Percentiles rank a stretch among this genome's conserved stretches.
Conservation (phyloP, 192 early-diverging fungal genomes). For the Lobulomyces angularis region DNA sequence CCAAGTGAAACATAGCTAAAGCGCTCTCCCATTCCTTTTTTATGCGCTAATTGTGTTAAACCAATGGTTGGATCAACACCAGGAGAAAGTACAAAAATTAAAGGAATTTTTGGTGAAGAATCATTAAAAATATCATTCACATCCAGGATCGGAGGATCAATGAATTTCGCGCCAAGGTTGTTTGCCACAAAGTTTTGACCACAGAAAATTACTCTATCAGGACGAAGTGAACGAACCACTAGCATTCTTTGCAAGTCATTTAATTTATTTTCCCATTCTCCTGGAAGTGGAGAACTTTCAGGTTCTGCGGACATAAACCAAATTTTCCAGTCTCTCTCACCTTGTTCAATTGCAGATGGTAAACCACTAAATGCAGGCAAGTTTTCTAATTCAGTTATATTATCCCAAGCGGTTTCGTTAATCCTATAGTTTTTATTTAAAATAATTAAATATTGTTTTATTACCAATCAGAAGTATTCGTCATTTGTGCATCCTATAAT, state of each 20-base stretch:
- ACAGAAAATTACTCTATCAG: slow-evolving; percentile 48
- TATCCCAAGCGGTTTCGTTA: slow-evolving; percentile 44
- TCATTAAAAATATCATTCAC: slow-evolving; percentile 41
- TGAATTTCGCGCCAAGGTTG: slow-evolving; percentile 44
- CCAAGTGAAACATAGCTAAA: slow-evolving; percentile 50
- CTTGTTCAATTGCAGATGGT: slow-evolving; percentile 45
- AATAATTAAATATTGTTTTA: slow-evolving; percentile 6
- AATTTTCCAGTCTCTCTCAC: slow-evolving; percentile 44
- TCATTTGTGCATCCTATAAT: too few species aligned
- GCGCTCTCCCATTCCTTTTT: slow-evolving; percentile 29
- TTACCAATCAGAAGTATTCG: slow-evolving; percentile 11
- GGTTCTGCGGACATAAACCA: slow-evolving; percentile 51
- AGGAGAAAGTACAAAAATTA: slow-evolving; percentile 54
- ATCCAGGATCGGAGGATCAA: slow-evolving; percentile 45
- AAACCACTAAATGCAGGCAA: slow-evolving; percentile 34
- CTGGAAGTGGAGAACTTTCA: slow-evolving; percentile 36
- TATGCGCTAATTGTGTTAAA: slow-evolving; percentile 29
- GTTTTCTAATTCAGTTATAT: slow-evolving; percentile 41
- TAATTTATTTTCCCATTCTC: slow-evolving; percentile 54
- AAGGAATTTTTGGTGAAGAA: slow-evolving; percentile 35
- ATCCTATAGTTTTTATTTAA: slow-evolving; percentile 36
- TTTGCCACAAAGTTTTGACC: slow-evolving; percentile 37
- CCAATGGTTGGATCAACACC: slow-evolving; percentile 43
- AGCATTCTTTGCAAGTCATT: slow-evolving; percentile 51
- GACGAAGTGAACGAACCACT: slow-evolving; percentile 37